phyloP scores from a whole-genome alignment of 2,329 filamentous ascomycete genomes.

The Cadophora malorum region DNA sequence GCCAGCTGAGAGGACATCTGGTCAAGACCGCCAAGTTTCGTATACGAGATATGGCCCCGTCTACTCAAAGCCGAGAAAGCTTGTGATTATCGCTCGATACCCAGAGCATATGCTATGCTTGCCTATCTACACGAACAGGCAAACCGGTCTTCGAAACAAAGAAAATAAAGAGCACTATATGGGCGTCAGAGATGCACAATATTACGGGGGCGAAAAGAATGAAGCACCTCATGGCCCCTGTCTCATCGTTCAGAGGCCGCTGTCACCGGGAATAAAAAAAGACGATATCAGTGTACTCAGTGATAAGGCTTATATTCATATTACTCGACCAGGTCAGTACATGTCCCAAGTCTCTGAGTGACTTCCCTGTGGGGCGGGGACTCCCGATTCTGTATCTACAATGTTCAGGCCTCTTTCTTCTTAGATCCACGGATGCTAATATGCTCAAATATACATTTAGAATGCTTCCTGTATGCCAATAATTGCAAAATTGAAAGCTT shows the following conservation, averaged over 20 bases:
- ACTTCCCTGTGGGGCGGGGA: too few relatives aligned
- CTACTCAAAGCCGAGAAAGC: constrained; percentile 1
- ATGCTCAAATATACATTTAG: not conserved
- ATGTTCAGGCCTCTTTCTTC: too few relatives aligned
- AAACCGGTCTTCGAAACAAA: constrained; percentile 4
- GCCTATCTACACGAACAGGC: not conserved
- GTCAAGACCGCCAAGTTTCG: not conserved
- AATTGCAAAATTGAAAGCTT: not conserved
- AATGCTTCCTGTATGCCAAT: not conserved
- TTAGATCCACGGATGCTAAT: too few relatives aligned
- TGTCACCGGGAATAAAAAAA: too few relatives aligned
- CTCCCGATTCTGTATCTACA: too few relatives aligned
- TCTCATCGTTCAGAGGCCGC: not conserved
- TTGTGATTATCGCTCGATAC: not conserved
- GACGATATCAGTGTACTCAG: too few relatives aligned
- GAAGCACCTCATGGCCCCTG: not conserved
- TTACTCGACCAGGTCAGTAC: too few relatives aligned
- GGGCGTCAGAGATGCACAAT: constrained; percentile 4
- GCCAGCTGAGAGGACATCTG: not conserved
- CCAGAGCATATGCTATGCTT: not conserved
- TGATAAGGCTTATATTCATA: too few relatives aligned
- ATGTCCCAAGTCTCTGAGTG: too few relatives aligned
- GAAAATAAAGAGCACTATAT: not conserved
- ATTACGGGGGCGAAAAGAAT: not conserved
- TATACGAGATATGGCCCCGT: not conserved